Base-by-base conservation (phyloP, 1,139 yeast species). In the Geotrichum cucujoidarum region DNA sequence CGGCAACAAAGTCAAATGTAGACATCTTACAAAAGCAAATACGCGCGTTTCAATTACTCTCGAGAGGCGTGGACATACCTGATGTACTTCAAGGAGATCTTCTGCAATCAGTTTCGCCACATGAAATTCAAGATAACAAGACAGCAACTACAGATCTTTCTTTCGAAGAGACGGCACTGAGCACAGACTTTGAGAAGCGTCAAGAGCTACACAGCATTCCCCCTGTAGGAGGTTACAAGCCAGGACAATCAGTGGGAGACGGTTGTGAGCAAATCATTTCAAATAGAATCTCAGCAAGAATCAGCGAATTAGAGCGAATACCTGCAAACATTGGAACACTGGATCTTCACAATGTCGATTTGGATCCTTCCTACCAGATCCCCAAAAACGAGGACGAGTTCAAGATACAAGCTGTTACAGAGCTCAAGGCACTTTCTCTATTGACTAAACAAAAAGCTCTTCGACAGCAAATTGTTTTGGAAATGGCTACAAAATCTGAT, bases 371-470 rank as follows among this genome's bases (percentile, higher is more conserved):
- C 14, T 77, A 74, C 53, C 75, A 69, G 45, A 61, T 72, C 24
- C 60, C 69, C 35, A 80, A 78, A 53, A 72, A 71, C 22, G 59
- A 57, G 11, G 72, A 69, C 50, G 58, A 55, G 21, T 62, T 71
- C 34, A 87, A 87, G 63, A 63, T 84, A 27, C 73, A 72, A 53
- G 82, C 90, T 2, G 69, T 94, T 35, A 73, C 90, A 31, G 98
- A 94, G 68, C 73, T 92, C 57, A 94, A 90, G 66, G 74, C 90
- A 0, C 74, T 92, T 56, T 80, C 88, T 53, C 69, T 90, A 33
- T 74, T 94, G 53, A 76, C 92, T 1, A 83, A 86, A 58, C 99
- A 94, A 63, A 90, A 90, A 62, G 81, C 83, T 45, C 60, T 92
- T 54, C 83, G 95, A 59, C 89, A 87, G 61, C 80, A 76, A 54